Evolutionary conservation across 805 yeast genomes (phyloP).

Genomic region (Vanderwaltozyma yarrowii): DNA sequence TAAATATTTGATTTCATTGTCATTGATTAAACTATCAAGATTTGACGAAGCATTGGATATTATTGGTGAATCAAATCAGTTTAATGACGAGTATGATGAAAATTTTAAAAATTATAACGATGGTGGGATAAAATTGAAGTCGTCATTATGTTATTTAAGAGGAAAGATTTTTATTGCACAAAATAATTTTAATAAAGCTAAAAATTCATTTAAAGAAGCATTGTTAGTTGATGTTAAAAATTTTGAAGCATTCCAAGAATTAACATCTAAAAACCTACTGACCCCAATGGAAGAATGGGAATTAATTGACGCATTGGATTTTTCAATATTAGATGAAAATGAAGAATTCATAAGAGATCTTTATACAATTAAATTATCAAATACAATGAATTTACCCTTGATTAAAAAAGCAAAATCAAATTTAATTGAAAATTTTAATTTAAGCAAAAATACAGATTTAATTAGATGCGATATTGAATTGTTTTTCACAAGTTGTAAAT

Average conservation of each 20-base stretch:
- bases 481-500: slow-evolving; percentile 65
- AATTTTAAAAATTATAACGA: slow-evolving; percentile 30
- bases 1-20: slow-evolving; percentile 67
- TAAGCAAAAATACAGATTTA: slow-evolving; percentile 62
- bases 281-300: slow-evolving; percentile 87
- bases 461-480: slow-evolving; percentile 59
- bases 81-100: slow-evolving; percentile 28
- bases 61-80: slow-evolving; percentile 76
- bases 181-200: slow-evolving; percentile 77
- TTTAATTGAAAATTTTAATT: slow-evolving; percentile 59
- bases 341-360: slow-evolving; percentile 68
- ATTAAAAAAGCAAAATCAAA: slow-evolving; percentile 55
- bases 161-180: slow-evolving; percentile 78
- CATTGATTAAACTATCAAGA: slow-evolving; percentile 57
- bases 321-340: slow-evolving; percentile 56
- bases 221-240: slow-evolving; percentile 81
- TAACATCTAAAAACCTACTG: slow-evolving; percentile 60
- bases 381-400: slow-evolving; percentile 44
- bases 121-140: slow-evolving; percentile 80
- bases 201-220: slow-evolving; percentile 80
- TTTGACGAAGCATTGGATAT: slow-evolving; percentile 87
- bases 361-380: slow-evolving; percentile 63
- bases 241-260: slow-evolving; percentile 81
- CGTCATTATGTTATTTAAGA: slow-evolving; percentile 75
- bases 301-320: slow-evolving; percentile 50